Evolutionary conservation across 1,139 yeast species (phyloP).

Genomic region (Yamadazyma triangularis): DNA sequence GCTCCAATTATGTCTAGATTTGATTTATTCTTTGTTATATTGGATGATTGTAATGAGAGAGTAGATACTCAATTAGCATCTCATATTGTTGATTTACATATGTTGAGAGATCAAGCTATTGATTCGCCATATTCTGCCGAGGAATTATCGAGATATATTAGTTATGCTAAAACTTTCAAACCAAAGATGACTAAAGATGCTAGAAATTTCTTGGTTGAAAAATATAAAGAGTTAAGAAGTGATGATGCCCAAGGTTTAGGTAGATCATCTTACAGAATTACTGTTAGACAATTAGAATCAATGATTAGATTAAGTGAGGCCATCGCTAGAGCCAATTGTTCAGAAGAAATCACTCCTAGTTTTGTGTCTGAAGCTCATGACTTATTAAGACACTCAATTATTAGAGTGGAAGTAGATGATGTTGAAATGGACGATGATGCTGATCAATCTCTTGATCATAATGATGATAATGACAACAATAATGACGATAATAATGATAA

Average conservation of each 20-base stretch:
- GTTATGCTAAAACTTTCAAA: conserved; percentile 89
- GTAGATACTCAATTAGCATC: conserved; percentile 86
- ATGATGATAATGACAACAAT: conserved; percentile 10
- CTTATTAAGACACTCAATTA: conserved; percentile 82
- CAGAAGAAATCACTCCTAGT: conserved; percentile 78
- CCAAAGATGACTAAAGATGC: conserved; percentile 86
- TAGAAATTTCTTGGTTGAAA: conserved; percentile 67
- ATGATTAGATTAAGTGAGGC: conserved; percentile 94
- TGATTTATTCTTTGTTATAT: conserved; percentile 88
- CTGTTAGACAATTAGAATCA: conserved; percentile 94
- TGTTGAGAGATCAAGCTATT: conserved; percentile 87
- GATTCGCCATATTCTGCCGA: conserved; percentile 88
- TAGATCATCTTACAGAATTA: conserved; percentile 82
- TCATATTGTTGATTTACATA: conserved; percentile 90
- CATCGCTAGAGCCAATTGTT: conserved; percentile 95
- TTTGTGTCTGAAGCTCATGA: conserved; percentile 95
- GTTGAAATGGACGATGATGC: conserved; percentile 77
- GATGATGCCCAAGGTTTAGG: conserved; percentile 94
- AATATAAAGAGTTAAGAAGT: conserved; percentile 81
- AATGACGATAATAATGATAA: conserved; percentile 10
- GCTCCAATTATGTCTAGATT: conserved; percentile 99
- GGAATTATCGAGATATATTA: conserved; percentile 82
- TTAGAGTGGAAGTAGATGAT: conserved; percentile 93
- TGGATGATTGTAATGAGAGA: conserved; percentile 92
- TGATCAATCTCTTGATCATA: conserved; percentile 7